These are phyloP conservation scores for Lithohypha guttulata DNA, from an alignment of 2,329 filamentous ascomycete genomes.

Conservation along the genomic window DNA sequence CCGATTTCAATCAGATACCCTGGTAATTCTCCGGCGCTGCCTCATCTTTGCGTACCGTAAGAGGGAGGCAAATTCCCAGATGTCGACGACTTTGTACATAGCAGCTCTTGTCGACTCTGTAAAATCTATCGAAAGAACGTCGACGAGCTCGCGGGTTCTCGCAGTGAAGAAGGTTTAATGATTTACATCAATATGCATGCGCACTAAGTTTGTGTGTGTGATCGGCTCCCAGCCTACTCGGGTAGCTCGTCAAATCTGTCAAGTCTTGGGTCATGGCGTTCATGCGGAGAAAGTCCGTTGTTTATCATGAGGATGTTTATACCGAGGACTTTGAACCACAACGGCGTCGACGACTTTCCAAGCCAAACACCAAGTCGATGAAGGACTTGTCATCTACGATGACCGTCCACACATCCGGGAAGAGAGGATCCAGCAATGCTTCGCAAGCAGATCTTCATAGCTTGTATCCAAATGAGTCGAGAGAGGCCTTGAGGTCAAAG, in stretches of 20 bases:
- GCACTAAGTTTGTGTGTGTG: neutral
- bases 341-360: conserved; percentile 20
- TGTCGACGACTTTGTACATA: neutral
- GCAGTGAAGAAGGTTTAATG: neutral
- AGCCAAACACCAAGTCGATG: conserved; percentile 19
- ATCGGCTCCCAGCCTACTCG: neutral
- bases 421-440: conserved; percentile 11
- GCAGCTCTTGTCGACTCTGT: neutral
- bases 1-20: neutral
- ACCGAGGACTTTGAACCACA: conserved; percentile 14
- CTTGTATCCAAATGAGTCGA: conserved; percentile 4
- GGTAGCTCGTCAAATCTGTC: too few relatives aligned
- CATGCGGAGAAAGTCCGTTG: conserved; percentile 6
- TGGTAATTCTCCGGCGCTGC: conserved; percentile 5
- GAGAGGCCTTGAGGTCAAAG: conserved; percentile 5
- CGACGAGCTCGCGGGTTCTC: too few relatives aligned
- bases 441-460: neutral
- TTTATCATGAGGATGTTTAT: conserved; percentile 9
- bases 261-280: conserved; percentile 8
- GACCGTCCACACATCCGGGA: conserved; percentile 1
- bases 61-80: too few relatives aligned
- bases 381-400: conserved; percentile 7
- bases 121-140: too few relatives aligned
- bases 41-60: too few relatives aligned
- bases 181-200: neutral